Conservation (phyloP, 768 basidiomycete genomes). For the Tricholomella constricta region DNA sequence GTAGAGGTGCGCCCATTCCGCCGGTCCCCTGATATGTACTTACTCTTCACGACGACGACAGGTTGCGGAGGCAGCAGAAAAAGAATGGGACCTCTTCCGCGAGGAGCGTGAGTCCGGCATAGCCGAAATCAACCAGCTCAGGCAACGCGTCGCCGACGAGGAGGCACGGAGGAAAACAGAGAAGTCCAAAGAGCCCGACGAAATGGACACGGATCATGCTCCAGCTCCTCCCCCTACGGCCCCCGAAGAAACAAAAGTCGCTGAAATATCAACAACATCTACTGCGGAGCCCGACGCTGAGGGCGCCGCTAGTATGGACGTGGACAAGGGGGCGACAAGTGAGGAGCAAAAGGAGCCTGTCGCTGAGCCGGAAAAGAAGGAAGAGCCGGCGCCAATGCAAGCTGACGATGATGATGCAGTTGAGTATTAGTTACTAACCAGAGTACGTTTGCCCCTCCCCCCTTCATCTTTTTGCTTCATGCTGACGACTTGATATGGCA, state of each 20-base stretch:
- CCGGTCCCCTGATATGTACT: neutral
- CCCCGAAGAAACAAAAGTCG: neutral
- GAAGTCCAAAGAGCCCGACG: slow-evolving; percentile 32
- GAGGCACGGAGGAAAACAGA: slow-evolving; percentile 51
- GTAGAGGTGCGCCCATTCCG: slow-evolving; percentile 48
- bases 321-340: slow-evolving; percentile 32
- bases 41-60: slow-evolving; percentile 27
- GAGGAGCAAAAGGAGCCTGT: slow-evolving; percentile 39
- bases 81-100: slow-evolving; percentile 68
- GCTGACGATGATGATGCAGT: slow-evolving; percentile 82
- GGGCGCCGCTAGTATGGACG: slow-evolving; percentile 38
- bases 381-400: slow-evolving; percentile 53
- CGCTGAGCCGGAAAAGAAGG: slow-evolving; percentile 50
- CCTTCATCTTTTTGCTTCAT: neutral
- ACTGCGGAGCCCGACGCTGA: slow-evolving; percentile 1
- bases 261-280: too few relatives aligned
- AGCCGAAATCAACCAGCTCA: slow-evolving; percentile 61
- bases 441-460: slow-evolving; percentile 12
- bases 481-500: too few relatives aligned
- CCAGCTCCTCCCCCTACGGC: slow-evolving; percentile 16
- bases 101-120: slow-evolving; percentile 60
- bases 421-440: slow-evolving; percentile 58
- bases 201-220: slow-evolving; percentile 37
- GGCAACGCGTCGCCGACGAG: slow-evolving; percentile 67
- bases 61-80: slow-evolving; percentile 64